Percentiles rank a stretch among this genome's conserved stretches.
phyloP scores from a whole-genome alignment of 441 rosid genomes.

The Mallotus repandus region DNA sequence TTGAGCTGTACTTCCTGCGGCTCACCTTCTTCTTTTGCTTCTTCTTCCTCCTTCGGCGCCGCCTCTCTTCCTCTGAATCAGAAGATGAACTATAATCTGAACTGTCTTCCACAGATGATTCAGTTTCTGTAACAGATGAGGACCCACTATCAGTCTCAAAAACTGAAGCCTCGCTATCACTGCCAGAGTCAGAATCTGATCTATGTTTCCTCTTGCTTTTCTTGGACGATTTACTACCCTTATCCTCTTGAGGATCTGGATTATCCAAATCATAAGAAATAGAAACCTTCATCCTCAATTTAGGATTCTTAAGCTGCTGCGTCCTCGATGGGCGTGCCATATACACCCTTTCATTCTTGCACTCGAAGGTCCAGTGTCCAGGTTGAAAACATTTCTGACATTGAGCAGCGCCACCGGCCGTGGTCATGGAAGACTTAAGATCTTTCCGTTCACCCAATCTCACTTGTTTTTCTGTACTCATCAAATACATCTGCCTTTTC shows the following conservation, averaged over 20 bases:
- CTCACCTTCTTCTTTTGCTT: conserved; percentile 65
- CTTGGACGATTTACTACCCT: conserved; percentile 46
- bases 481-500: conserved; percentile 93
- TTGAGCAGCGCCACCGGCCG: conserved; percentile 51
- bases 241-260: conserved; percentile 45
- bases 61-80: conserved; percentile 70
- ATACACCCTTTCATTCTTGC: conserved; percentile 93
- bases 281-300: conserved; percentile 58
- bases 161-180: conserved; percentile 89
- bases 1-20: conserved; percentile 64
- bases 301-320: conserved; percentile 90
- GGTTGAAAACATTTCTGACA: conserved; percentile 90
- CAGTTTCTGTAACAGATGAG: conserved; percentile 56
- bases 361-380: conserved; percentile 94
- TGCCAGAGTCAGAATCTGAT: conserved; percentile 54
- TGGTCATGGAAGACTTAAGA: conserved; percentile 45
- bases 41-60: conserved; percentile 56
- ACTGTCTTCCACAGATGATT: conserved; percentile 62
- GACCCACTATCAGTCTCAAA: conserved; percentile 78
- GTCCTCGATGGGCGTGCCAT: conserved; percentile 87
- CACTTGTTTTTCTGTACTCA: conserved; percentile 95
- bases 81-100: conserved; percentile 65
- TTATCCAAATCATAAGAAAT: conserved; percentile 57
- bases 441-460: conserved; percentile 94
- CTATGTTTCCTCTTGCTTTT: conserved; percentile 85